Evolutionary conservation across 2,329 filamentous ascomycete genomes (phyloP).

Genomic region (Microcera coccophila): DNA sequence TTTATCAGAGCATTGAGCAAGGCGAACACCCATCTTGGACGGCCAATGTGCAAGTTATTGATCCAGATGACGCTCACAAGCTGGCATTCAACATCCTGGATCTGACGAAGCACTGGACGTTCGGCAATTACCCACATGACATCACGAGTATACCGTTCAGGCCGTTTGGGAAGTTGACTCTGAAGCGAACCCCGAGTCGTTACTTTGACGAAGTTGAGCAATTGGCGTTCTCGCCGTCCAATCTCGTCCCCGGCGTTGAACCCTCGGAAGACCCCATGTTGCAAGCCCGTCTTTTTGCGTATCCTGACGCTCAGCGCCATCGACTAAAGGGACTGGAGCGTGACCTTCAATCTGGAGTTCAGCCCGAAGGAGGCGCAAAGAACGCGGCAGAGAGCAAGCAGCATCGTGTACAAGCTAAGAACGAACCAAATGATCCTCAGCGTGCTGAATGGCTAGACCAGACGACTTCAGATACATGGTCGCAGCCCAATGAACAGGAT

Average conservation of each 20-base stretch:
- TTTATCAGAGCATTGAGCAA: constrained; percentile 59
- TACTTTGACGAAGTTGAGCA: constrained; percentile 64
- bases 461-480: too few species aligned
- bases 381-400: too few species aligned
- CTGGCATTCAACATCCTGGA: constrained; percentile 67
- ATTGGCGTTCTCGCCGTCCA: constrained; percentile 61
- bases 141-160: constrained; percentile 66
- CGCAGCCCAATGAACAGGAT: too few species aligned
- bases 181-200: constrained; percentile 63
- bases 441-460: too few species aligned
- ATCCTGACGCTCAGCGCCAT: constrained; percentile 60
- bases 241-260: constrained; percentile 61
- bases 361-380: too few species aligned
- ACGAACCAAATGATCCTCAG: too few species aligned
- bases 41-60: constrained; percentile 61
- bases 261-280: constrained; percentile 60
- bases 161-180: constrained; percentile 61
- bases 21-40: constrained; percentile 62
- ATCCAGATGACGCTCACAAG: constrained; percentile 58
- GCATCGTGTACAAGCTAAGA: too few species aligned
- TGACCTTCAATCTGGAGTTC: too few species aligned
- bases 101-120: constrained; percentile 68
- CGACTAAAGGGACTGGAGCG: too few species aligned
- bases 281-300: constrained; percentile 58
- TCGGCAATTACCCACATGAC: too few species aligned